Evolutionary conservation across 2,329 filamentous ascomycete genomes (phyloP), one percentile per base, ranked within the genome.

Genomic region (Purpureocillium lavendulum): DNA sequence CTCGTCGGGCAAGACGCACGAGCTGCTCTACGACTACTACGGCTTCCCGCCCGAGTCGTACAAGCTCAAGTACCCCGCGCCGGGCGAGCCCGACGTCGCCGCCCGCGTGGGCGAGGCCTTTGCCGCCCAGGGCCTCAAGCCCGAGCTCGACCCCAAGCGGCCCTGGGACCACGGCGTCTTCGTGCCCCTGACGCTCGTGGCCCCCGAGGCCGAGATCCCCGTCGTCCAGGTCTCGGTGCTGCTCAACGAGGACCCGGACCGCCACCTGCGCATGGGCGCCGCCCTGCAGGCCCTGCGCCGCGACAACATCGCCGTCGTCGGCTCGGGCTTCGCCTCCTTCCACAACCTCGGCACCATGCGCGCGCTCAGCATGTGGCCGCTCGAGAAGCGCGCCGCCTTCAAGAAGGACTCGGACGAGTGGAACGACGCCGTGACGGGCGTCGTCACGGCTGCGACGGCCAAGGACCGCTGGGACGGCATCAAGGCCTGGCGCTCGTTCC

Each of bases 111-210:
- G 61, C 10, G 56, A 60, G n/a, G 62, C 64, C 3, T 49, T 80
- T 30, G 56, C 60, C 13, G 57, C 54, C 2, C 62, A 64, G n/a
- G 75, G 75, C 0, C 53, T 78, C 0, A 46, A 55, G 12, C 56
- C 64, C 2, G 45, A 44, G 11, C 55, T 71, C 11, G 61, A 72
- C 44, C 45, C 39, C 12, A 38, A 55, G 41, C 63, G 68, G 31
- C 60, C 68, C 42, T 79, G 75, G 75, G 75, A 79, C 51, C 75
- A 79, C 51, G 75, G 75, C 58, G 73, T 79, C 41, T 79, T 78
- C 53, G 57, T 79, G 18, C 75, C 75, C 7, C 61, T 79, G 57
- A 62, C 68, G 34, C 70, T 79, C 33, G 67, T 73, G 48, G 57
- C 70, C 40, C 75, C 75, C 15, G 48, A 59, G 32, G 75, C 73